Evolutionary conservation across 192 early-diverging fungal species (phyloP).

Genomic region (Coemansia sp.): DNA sequence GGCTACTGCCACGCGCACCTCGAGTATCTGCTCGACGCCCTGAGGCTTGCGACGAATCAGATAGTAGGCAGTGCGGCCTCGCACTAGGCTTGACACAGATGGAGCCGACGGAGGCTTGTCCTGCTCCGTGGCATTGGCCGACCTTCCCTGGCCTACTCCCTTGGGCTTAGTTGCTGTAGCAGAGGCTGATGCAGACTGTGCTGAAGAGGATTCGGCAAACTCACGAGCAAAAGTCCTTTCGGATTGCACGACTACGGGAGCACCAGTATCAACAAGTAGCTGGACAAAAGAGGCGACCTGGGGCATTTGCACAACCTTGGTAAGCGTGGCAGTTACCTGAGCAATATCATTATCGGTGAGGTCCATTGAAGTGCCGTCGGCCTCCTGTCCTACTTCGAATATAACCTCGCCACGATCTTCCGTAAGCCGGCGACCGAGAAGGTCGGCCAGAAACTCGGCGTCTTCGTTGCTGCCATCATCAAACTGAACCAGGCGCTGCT

Average conservation of each 20-base stretch:
- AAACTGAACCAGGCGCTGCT: constrained; percentile 55
- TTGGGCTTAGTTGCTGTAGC: neutral
- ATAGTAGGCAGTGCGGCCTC: constrained; percentile 12
- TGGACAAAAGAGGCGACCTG: constrained; percentile 26
- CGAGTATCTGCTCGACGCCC: constrained; percentile 77
- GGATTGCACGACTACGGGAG: neutral
- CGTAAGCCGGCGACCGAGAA: constrained; percentile 52
- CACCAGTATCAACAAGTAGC: constrained; percentile 31
- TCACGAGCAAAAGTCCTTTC: constrained; percentile 7
- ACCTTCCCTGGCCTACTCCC: neutral
- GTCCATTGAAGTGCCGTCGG: constrained; percentile 71
- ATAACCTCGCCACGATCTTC: constrained; percentile 72
- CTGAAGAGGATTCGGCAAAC: neutral
- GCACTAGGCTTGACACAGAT: neutral
- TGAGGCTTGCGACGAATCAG: constrained; percentile 71
- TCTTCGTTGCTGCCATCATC: constrained; percentile 45
- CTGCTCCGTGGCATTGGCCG: neutral
- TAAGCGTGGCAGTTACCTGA: constrained; percentile 41
- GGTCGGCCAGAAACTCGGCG: constrained; percentile 40
- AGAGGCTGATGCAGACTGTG: neutral
- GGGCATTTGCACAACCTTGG: constrained; percentile 19
- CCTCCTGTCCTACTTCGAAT: constrained; percentile 74
- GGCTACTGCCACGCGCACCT: constrained; percentile 83
- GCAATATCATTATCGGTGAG: constrained; percentile 55
- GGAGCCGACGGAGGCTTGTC: neutral